phyloP scores from a whole-genome alignment of 2,329 filamentous ascomycete species.

The Alternaria burnsii region DNA sequence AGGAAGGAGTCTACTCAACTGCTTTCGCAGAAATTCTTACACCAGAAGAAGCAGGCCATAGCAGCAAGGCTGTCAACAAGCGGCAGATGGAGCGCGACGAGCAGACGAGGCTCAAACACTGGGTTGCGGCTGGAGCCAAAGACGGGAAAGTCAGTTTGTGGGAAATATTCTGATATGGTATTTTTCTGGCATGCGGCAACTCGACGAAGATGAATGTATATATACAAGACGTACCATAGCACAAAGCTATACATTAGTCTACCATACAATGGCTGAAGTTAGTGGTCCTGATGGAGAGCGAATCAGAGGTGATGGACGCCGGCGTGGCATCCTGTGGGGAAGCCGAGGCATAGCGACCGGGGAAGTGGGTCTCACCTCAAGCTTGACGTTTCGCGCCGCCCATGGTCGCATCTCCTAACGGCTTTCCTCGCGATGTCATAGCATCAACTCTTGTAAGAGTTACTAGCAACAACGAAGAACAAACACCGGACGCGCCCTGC shows the following conservation, averaged over 20 bases:
- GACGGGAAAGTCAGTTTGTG: conserved; percentile 95
- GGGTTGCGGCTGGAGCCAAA: conserved; percentile 89
- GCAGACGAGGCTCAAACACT: conserved; percentile 77
- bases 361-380: conserved; percentile 20
- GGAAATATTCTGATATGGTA: conserved; percentile 75
- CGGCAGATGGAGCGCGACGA: conserved; percentile 43
- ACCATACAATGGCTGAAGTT: neutral
- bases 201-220: neutral
- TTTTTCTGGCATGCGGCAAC: neutral
- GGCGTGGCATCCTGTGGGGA: conserved; percentile 25
- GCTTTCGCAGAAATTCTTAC: conserved; percentile 68
- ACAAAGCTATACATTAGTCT: neutral
- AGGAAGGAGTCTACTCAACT: conserved; percentile 83
- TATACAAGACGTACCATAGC: neutral
- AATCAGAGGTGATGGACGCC: conserved; percentile 15
- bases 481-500: neutral
- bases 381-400: conserved; percentile 11
- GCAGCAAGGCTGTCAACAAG: neutral
- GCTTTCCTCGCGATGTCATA: conserved; percentile 16
- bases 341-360: conserved; percentile 28
- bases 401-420: conserved; percentile 3
- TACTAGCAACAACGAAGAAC: neutral
- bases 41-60: conserved; percentile 5
- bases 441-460: neutral
- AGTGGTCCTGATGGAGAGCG: neutral